A percentile compares a stretch with the other conserved stretches of the same genome.
phyloP scores from a whole-genome alignment of 2,329 filamentous ascomycete genomes.

The Nemania abortiva region DNA sequence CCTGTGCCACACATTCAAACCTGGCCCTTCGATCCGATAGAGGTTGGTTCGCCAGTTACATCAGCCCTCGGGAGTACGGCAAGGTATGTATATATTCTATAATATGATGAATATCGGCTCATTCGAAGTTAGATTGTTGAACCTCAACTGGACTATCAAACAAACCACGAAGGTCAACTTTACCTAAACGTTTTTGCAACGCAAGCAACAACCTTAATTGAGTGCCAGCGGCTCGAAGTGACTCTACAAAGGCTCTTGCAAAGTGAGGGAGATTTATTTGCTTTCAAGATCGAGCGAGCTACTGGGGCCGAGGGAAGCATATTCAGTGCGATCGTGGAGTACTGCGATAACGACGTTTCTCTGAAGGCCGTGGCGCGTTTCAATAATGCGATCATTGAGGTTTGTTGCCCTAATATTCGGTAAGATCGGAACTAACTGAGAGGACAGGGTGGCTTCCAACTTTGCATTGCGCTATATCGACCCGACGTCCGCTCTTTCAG shows the following conservation, averaged over 20 bases:
- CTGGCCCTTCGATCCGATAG: constrained; percentile 56
- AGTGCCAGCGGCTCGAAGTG: constrained; percentile 52
- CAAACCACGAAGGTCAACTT: constrained; percentile 68
- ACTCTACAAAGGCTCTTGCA: constrained; percentile 58
- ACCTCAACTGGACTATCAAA: constrained; percentile 48
- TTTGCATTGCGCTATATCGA: constrained; percentile 48
- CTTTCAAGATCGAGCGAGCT: constrained; percentile 58
- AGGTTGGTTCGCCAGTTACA: constrained; percentile 61
- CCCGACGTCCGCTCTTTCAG: constrained; percentile 47
- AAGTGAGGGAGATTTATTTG: constrained; percentile 64
- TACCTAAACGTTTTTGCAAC: constrained; percentile 60
- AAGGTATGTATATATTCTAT: constrained; percentile 48
- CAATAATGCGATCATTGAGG: constrained; percentile 55
- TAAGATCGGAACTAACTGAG: constrained; percentile 22
- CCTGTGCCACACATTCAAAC: constrained; percentile 63
- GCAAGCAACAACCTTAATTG: constrained; percentile 32
- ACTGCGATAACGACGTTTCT: constrained; percentile 62
- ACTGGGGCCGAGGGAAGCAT: constrained; percentile 57
- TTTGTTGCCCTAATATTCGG: constrained; percentile 44
- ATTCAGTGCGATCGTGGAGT: constrained; percentile 65
- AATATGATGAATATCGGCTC: constrained; percentile 11
- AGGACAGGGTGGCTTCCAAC: constrained; percentile 46
- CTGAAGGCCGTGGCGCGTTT: constrained; percentile 56
- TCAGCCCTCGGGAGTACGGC: constrained; percentile 60
- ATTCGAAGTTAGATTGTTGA: constrained; percentile 46